A percentile compares a stretch with the other conserved stretches of the same genome.
These are phyloP conservation scores for Rhododendron vialii DNA, from an alignment of 148 eudicot species.

Conservation along the genomic window DNA sequence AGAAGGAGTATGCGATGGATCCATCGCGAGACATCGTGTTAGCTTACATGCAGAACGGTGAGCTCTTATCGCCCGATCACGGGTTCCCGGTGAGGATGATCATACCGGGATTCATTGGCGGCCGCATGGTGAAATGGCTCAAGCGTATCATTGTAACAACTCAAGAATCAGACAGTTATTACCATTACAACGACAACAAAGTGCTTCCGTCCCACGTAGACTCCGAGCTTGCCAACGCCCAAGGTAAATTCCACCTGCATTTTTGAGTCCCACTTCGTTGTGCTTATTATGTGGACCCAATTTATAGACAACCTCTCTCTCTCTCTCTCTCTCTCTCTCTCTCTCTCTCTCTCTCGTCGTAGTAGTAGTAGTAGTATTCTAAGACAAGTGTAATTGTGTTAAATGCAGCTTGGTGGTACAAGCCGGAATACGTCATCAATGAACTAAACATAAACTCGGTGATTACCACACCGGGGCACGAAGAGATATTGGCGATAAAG, in stretches of 20 bases:
- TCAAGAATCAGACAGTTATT: slow-evolving; percentile 58
- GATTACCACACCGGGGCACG: slow-evolving; percentile 81
- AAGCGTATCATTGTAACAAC: slow-evolving; percentile 67
- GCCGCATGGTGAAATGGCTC: slow-evolving; percentile 92
- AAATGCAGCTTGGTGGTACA: slow-evolving; percentile 93
- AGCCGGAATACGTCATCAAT: slow-evolving; percentile 82
- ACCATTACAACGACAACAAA: slow-evolving; percentile 74
- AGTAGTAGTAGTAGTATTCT: background rate
- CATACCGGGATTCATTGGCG: slow-evolving; percentile 86
- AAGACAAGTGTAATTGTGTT: background rate
- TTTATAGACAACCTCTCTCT: no score
- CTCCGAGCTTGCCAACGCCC: slow-evolving; percentile 72
- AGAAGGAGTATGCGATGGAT: slow-evolving; percentile 70
- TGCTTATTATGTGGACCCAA: no score
- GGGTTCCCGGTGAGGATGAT: slow-evolving; percentile 81
- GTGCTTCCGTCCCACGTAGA: slow-evolving; percentile 88
- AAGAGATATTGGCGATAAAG: slow-evolving; percentile 72
- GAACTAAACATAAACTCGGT: slow-evolving; percentile 96
- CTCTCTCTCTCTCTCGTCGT: background rate
- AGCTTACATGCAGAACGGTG: slow-evolving; percentile 91
- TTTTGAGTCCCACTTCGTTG: no score
- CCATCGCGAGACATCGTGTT: slow-evolving; percentile 73
- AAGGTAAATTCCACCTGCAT: slow-evolving; percentile 45
- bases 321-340: no score
- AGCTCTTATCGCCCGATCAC: slow-evolving; percentile 59